A percentile compares a stretch with the other conserved stretches of the same genome.
Conservation (phyloP, 768 basidiomycete genomes). For the Pleurotus ostreatus region DNA sequence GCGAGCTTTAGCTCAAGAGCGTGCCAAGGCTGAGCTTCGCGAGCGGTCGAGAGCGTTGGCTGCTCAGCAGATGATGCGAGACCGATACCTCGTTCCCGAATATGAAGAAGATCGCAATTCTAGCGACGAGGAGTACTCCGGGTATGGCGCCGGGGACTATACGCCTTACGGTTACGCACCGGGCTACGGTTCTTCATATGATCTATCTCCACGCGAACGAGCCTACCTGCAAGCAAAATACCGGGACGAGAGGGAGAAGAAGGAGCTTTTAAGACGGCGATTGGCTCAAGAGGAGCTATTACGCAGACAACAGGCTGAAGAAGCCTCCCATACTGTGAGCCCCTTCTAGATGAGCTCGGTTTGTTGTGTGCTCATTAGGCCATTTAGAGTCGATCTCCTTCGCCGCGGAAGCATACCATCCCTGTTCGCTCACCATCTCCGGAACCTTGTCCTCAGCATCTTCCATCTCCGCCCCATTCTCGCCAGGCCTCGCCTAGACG, state of each 20-base stretch:
- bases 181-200: constrained; percentile 2
- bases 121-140: constrained; percentile 3
- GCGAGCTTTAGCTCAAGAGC: background rate
- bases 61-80: background rate
- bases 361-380: background rate
- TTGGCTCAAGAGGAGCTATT: constrained; percentile 17
- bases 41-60: background rate
- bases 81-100: constrained; percentile 2
- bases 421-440: constrained; percentile 1
- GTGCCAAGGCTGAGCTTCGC: background rate
- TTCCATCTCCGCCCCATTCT: constrained; percentile 4
- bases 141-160: background rate
- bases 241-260: constrained; percentile 22
- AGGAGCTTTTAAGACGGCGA: constrained; percentile 20
- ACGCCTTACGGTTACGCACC: constrained; percentile 1
- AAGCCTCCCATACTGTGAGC: background rate
- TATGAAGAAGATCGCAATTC: constrained; percentile 6
- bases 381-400: background rate
- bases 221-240: constrained; percentile 27
- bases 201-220: constrained; percentile 23
- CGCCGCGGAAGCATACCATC: background rate
- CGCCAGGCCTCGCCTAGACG: constrained; percentile 11
- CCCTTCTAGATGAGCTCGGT: no score
- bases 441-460: background rate
- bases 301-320: constrained; percentile 10